phyloP scores from a whole-genome alignment of 1,284 basidiomycete species.

The Serendipita sp. region DNA sequence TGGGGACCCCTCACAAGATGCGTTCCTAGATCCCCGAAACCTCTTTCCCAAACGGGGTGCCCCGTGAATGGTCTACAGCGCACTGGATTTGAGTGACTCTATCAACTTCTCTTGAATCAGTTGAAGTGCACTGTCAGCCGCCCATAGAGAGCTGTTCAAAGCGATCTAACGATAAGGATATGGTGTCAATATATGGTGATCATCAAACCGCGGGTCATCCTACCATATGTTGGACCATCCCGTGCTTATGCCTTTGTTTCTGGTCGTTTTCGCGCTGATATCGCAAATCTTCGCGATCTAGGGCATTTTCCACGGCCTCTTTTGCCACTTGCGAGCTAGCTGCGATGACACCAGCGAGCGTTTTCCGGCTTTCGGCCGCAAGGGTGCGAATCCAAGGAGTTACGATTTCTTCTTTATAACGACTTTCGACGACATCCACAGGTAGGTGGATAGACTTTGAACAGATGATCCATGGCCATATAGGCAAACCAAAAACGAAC shows the following conservation, averaged over 20 bases:
- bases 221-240: conserved; percentile 2
- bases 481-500: conserved; percentile 4
- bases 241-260: background rate
- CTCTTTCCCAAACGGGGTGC: no score
- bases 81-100: background rate
- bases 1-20: no score
- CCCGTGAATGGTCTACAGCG: no score
- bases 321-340: background rate
- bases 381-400: background rate
- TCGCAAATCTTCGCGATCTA: background rate
- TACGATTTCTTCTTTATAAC: background rate
- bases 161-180: background rate
- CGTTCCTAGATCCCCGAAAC: no score
- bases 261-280: background rate
- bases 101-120: background rate
- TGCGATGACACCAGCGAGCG: background rate
- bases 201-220: background rate
- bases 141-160: background rate
- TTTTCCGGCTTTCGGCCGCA: background rate
- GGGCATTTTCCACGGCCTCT: background rate
- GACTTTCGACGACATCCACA: conserved; percentile 1
- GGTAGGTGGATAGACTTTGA: background rate
- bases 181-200: background rate
- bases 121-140: background rate
- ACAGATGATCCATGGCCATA: conserved; percentile 1